Evolutionary conservation across 1,139 yeast species (phyloP), one percentile per base, ranked within the genome.

Genomic region (Candida pseudoviswanathii): DNA sequence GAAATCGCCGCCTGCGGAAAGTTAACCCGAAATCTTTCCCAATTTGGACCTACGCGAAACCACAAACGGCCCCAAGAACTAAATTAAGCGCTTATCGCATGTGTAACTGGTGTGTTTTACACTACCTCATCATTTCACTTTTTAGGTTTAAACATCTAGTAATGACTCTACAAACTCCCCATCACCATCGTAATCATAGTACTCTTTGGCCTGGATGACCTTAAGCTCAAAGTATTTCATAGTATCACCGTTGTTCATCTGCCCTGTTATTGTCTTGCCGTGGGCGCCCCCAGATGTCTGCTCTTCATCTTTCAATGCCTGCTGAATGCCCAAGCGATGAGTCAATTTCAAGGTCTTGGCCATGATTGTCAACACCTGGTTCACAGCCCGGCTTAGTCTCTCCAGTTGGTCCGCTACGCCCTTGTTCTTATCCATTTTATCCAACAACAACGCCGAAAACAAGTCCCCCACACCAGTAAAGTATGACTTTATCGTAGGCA

Each of bases 381-480:
- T 72, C 3, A 78, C 78, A 0, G 82, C 73, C 25, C 52, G 60
- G 5, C 65, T 57, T 21, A 75, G 61, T 26, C 55, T 44, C 5
- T 51, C 43, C 29, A 51, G 43, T 25, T 31, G 27, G n/a, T 50
- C 49, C 4, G 5, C 5, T 29, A 40, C 29, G 8, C 47, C 30
- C 25, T 54, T 50, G 52, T 70, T 68, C 38, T 67, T 66, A 58
- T 72, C 70, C 45, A 81, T 68, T 50, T 85, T 75, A 66, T 89
- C 94, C 2, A 88, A 65, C 37, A 91, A 65, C 42, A 92, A 64
- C 0, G 96, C 96, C 0, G 96, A 82, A 63, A 94, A 90, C 41
- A 94, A 70, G 60, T 94, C 99, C 2, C 99, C 99, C 4, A 94
- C 91, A 0, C 99, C 98, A 1, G 95, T 87, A 65, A 92, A 92